phyloP scores from a whole-genome alignment of 2,329 filamentous ascomycete species.

The Venturia effusa region DNA sequence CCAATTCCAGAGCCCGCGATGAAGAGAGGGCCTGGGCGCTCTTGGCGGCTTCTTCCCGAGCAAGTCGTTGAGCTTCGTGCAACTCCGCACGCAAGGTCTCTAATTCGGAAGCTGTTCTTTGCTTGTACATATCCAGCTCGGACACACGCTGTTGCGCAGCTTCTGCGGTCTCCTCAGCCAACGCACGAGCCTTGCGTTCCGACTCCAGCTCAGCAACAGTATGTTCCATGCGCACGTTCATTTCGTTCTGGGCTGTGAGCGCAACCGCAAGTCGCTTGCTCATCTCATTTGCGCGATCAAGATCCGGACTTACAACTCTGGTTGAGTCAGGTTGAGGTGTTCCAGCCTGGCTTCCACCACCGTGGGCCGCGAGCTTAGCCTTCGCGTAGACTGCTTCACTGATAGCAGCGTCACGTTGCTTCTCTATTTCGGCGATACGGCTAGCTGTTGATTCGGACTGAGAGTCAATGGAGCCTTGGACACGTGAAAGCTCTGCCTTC shows the following conservation, averaged over 20 bases:
- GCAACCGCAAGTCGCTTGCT: conserved; percentile 74
- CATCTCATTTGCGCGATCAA: conserved; percentile 63
- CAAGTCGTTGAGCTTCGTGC: conserved; percentile 65
- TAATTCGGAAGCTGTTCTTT: conserved; percentile 72
- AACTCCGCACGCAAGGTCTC: conserved; percentile 79
- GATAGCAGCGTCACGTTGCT: conserved; percentile 87
- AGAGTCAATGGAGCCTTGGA: conserved; percentile 80
- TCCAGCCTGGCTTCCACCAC: conserved; percentile 51
- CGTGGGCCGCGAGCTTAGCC: conserved; percentile 77
- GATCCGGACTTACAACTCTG: conserved; percentile 47
- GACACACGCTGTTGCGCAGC: conserved; percentile 73
- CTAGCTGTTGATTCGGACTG: conserved; percentile 78
- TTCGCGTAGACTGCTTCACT: conserved; percentile 92
- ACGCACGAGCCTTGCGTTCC: conserved; percentile 67
- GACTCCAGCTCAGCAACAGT: conserved; percentile 62
- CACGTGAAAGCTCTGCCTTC: conserved; percentile 77
- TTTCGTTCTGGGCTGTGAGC: conserved; percentile 65
- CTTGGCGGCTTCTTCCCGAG: conserved; percentile 70
- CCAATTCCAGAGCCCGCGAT: conserved; percentile 66
- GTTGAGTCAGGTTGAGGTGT: conserved; percentile 41
- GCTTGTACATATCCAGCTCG: conserved; percentile 74
- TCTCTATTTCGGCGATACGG: conserved; percentile 86
- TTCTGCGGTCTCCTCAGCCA: conserved; percentile 79
- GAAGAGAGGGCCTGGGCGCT: conserved; percentile 66
- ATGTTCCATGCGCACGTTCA: conserved; percentile 66